Evolutionary conservation across 768 basidiomycete species (phyloP), one percentile per base, ranked within the genome.

Genomic region (Russula dissimulans): DNA sequence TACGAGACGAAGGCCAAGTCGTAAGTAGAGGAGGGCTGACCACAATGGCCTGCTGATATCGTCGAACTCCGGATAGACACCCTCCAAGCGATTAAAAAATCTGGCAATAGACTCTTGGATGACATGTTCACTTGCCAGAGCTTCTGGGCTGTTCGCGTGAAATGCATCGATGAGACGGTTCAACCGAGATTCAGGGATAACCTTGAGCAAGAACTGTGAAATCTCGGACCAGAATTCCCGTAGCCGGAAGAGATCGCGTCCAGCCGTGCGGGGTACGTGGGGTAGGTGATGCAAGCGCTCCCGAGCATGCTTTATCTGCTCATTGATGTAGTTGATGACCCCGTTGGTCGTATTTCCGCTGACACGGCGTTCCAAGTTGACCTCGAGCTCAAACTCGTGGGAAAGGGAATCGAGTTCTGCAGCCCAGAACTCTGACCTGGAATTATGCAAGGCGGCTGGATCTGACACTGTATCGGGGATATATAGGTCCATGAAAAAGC

Each of bases 401-500:
- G 68, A 62, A 3, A 89, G 64, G 29, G 74, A 66, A 2, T 69
- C 64, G 36, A 74, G 65, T 56, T 83, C 76, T 51, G 75, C 67
- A 32, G 69, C 67, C 69, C 78, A 76, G 32, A 84, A 81, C 34
- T 74, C 70, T 2, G 68, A 67, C 0, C 75, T 73, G 50, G 75
- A 79, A 53, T 75, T 77, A 56, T 83, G 77, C 38, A 85, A 79
- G 26, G 83, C 84, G 7, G 86, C 84, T 31, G 97, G 97, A 70
- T 99, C 97, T 51, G 97, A 73, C 3, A 95, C 92, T 2, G 82
- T 74, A 69, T 91, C 81, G 0, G 97, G 93, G 42, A 98, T 77
- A 68, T 87, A 86, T 18, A 95, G 78, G 4, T 85, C 76, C 26
- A 92, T 69, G 29, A 94, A 71, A 56, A 85, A 65, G 17, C 76